Evolutionary conservation across 345 rosid species (phyloP), one percentile per base, ranked within the genome.

Genomic region (Dipteronia sinensis): DNA sequence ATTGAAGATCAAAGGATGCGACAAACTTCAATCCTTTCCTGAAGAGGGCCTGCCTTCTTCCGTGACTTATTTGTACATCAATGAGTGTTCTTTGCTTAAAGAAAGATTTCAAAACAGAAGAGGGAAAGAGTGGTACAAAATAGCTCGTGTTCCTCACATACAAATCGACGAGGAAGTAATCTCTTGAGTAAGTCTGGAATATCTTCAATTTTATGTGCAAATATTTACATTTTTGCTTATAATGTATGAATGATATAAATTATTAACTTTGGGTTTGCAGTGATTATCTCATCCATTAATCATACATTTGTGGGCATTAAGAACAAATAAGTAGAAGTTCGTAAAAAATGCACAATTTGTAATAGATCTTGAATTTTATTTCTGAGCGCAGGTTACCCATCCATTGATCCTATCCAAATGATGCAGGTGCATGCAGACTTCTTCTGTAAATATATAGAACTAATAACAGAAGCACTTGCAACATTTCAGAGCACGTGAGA

Each of bases 31-130:
- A 69, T 58, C 69, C 29, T 78, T 76, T 55, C 77, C 81, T 38
- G 65, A 81, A 51, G 81, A 78, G 62, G 81, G 83, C 46, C 79
- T 85, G 71, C 88, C 88, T 69, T 16, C 58, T 31, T 80, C 86
- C 8, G 46, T 86, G 40, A 70, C 83, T 69, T 81, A 38, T 19
- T 55, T 83, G 17, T 38, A 77, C 22, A 81, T 83, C 72, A 78
- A 71, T 17, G 79, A 75, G 0, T 83, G 86, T 42, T 8, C 83
- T 19, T 69, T 77, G 74, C 62, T 67, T 74, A 74, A 72, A 1
- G 13, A 38, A 55, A 10, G 13, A 29, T 46, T 80, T 12, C 65
- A 65, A 13, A 34, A 34, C 22, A 46, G 67, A 53, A 72, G 22
- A 20, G 86, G 66, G 72, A 67, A 44, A 62, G 83, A 78, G 22